Conservation (phyloP, 2,329 filamentous ascomycete species). For the Fusarium poae region DNA sequence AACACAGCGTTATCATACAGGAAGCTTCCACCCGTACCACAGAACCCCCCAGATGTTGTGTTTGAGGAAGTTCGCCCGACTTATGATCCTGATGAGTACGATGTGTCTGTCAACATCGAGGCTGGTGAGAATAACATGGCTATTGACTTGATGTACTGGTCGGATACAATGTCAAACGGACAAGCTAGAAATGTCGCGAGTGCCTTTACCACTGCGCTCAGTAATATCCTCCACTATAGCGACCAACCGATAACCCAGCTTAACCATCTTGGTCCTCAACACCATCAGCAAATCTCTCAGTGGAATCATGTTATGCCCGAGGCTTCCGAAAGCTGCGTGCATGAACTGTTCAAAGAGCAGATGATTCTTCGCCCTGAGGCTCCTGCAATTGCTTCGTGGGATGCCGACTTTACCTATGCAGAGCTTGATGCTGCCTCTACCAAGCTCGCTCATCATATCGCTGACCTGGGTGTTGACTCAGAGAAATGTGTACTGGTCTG, state of each 20-base stretch:
- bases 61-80: conserved; percentile 46
- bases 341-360: conserved; percentile 31
- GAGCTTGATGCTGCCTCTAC: conserved; percentile 35
- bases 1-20: conserved; percentile 46
- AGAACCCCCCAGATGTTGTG: conserved; percentile 26
- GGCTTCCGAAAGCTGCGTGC: conserved; percentile 27
- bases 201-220: conserved; percentile 34
- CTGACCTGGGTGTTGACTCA: conserved; percentile 4
- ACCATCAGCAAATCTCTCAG: conserved; percentile 1
- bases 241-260: conserved; percentile 24
- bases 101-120: conserved; percentile 42
- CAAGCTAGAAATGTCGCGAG: conserved; percentile 39
- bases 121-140: conserved; percentile 38
- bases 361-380: background rate
- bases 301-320: conserved; percentile 30
- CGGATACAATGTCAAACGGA: conserved; percentile 34
- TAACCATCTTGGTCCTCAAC: conserved; percentile 17
- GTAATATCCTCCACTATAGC: conserved; percentile 34
- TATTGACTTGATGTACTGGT: conserved; percentile 46
- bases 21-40: conserved; percentile 27
- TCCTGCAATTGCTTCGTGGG: conserved; percentile 40
- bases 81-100: conserved; percentile 43
- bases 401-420: conserved; percentile 30
- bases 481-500: conserved; percentile 30
- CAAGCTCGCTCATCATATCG: conserved; percentile 25